Percentiles rank a stretch among this genome's conserved stretches.
Conservation (phyloP, 1,139 yeast genomes). For the Eremothecium coryli region DNA sequence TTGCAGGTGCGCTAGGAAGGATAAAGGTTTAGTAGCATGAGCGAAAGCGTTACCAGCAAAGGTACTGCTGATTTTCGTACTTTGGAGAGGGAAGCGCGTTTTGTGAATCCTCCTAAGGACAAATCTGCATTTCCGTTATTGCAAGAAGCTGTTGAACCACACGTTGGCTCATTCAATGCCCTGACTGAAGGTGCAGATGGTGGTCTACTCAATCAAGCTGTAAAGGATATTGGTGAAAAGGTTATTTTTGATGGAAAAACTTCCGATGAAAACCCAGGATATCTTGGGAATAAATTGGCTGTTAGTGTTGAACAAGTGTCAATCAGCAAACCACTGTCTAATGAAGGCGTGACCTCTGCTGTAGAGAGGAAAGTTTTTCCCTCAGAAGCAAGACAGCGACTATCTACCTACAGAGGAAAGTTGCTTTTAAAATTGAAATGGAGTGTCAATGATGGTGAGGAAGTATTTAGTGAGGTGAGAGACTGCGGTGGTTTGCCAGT, state of each 20-base stretch:
- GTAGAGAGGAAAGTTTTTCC: conserved; percentile 79
- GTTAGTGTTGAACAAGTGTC: conserved; percentile 82
- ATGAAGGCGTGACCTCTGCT: conserved; percentile 60
- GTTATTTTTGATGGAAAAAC: conserved; percentile 69
- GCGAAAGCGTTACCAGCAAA: conserved; percentile 24
- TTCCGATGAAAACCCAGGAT: conserved; percentile 31
- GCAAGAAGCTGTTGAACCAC: conserved; percentile 86
- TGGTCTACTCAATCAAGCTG: conserved; percentile 77
- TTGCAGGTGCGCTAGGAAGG: background rate
- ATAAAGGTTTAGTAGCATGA: conserved; percentile 9
- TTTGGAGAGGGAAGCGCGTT: conserved; percentile 76
- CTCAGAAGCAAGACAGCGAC: conserved; percentile 82
- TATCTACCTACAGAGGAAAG: conserved; percentile 65
- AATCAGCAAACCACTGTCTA: conserved; percentile 68
- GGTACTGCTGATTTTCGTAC: conserved; percentile 59
- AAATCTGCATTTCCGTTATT: conserved; percentile 73
- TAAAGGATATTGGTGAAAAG: conserved; percentile 78
- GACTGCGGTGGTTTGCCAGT: conserved; percentile 90
- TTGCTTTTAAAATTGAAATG: conserved; percentile 70
- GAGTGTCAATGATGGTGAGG: conserved; percentile 82
- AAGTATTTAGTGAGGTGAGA: conserved; percentile 61
- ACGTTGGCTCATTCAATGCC: conserved; percentile 92
- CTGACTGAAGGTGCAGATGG: conserved; percentile 80
- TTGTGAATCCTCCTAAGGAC: conserved; percentile 82
- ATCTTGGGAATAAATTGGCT: conserved; percentile 73